Conservation (phyloP, 768 basidiomycete species). For the Pholiota microspora region DNA sequence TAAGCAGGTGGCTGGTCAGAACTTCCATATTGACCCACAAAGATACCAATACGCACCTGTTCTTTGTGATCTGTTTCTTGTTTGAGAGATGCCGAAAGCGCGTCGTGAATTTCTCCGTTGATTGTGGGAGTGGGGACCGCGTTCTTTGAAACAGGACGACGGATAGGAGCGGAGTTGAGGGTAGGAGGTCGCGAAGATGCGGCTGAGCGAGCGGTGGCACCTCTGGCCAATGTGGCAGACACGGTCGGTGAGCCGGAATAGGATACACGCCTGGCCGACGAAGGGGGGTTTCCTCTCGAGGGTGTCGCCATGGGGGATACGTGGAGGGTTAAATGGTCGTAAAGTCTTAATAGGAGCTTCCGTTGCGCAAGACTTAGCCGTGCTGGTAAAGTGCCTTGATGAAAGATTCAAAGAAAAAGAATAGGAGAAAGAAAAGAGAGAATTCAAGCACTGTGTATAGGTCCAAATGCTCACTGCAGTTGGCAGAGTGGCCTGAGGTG, state of each 20-base stretch:
- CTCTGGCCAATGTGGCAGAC: conserved; percentile 44
- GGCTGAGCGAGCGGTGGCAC: conserved; percentile 65
- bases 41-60: conserved; percentile 45
- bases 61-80: conserved; percentile 82
- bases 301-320: conserved; percentile 40
- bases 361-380: neutral
- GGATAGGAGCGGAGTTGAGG: conserved; percentile 42
- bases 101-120: conserved; percentile 51
- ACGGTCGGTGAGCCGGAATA: conserved; percentile 42
- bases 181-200: conserved; percentile 59
- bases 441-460: conserved; percentile 5
- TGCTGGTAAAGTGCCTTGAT: neutral
- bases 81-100: conserved; percentile 61
- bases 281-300: conserved; percentile 43
- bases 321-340: conserved; percentile 14
- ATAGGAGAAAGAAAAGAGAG: conserved; percentile 5
- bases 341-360: conserved; percentile 1
- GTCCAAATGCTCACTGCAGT: conserved; percentile 1
- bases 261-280: conserved; percentile 41
- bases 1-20: conserved; percentile 23
- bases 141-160: conserved; percentile 50
- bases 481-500: neutral
- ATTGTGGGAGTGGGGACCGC: conserved; percentile 34
- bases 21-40: neutral
- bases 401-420: conserved; percentile 3